Percentiles rank a stretch among this genome's conserved stretches.
Conservation (phyloP, 305 asterid genomes). For the Petunia hybrid region DNA sequence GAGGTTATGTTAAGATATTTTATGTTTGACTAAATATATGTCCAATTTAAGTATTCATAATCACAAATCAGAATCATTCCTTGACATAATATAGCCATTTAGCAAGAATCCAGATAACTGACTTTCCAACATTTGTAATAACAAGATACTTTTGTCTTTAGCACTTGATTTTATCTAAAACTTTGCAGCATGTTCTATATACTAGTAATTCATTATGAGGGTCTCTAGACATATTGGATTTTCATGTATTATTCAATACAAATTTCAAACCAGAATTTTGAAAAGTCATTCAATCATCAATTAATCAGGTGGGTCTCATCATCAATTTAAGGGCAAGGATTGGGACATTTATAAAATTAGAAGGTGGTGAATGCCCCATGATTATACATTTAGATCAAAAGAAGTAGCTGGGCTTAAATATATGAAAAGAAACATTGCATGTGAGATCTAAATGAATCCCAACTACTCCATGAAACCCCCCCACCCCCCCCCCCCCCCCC, state of each 20-base stretch:
- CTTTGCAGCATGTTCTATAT: not conserved
- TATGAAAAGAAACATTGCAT: conserved; percentile 37
- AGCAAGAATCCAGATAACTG: conserved; percentile 11
- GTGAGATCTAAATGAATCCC: conserved; percentile 44
- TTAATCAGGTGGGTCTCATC: conserved; percentile 23
- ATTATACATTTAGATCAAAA: conserved; percentile 21
- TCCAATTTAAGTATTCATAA: not conserved
- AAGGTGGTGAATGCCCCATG: conserved; percentile 29
- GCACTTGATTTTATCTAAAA: not conserved
- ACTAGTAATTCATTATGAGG: not conserved
- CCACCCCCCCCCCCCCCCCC: not conserved
- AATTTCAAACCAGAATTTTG: not conserved
- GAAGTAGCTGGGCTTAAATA: conserved; percentile 31
- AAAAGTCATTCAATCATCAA: conserved; percentile 19
- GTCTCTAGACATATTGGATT: not conserved
- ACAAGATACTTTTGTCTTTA: not conserved
- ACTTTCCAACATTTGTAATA: not conserved
- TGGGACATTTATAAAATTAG: conserved; percentile 23
- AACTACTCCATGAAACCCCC: conserved; percentile 39
- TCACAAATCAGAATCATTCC: conserved; percentile 7
- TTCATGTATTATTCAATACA: not conserved
- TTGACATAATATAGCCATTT: conserved; percentile 21
- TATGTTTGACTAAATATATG: not conserved
- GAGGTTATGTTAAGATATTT: not conserved
- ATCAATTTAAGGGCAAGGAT: not conserved